Conservation (phyloP, 108 stramenopile genomes). For the Mayamaea pseudoterrestris region DNA sequence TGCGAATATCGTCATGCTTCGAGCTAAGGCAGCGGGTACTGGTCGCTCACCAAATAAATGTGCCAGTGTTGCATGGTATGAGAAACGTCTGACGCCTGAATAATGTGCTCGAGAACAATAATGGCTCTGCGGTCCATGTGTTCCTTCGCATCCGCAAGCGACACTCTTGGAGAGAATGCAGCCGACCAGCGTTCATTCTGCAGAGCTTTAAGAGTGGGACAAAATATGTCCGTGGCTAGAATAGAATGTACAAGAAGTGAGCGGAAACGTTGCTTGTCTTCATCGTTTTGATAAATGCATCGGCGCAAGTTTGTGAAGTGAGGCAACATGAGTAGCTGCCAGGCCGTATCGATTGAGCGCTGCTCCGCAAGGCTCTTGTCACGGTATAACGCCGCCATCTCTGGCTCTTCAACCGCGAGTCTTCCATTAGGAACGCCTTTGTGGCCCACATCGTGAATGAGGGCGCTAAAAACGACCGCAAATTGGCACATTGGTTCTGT, state of each 20-base stretch:
- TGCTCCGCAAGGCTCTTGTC: conserved; percentile 9
- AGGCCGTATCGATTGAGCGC: conserved; percentile 2
- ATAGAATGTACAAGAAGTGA: conserved; percentile 4
- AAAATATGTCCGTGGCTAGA: conserved; percentile 8
- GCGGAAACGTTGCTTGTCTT: conserved; percentile 1
- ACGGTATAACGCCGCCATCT: conserved; percentile 1
- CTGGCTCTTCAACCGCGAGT: background rate
- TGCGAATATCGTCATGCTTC: too few relatives aligned
- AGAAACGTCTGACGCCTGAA: background rate
- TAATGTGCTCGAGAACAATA: background rate
- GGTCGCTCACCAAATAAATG: too few relatives aligned
- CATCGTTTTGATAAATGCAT: conserved; percentile 2
- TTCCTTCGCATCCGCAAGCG: too few relatives aligned
- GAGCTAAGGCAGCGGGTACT: too few relatives aligned
- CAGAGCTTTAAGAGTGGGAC: background rate
- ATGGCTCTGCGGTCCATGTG: background rate
- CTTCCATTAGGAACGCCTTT: conserved; percentile 4
- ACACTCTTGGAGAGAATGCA: too few relatives aligned
- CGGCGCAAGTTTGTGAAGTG: background rate
- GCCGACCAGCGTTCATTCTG: conserved; percentile 5
- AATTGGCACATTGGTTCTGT: conserved; percentile 22
- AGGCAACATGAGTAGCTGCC: conserved; percentile 1
- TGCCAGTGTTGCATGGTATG: conserved; percentile 3
- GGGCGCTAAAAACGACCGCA: conserved; percentile 22
- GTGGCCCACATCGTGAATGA: conserved; percentile 14